phyloP scores from a whole-genome alignment of 2,329 filamentous ascomycete genomes.

The Celoporthe dispersa region DNA sequence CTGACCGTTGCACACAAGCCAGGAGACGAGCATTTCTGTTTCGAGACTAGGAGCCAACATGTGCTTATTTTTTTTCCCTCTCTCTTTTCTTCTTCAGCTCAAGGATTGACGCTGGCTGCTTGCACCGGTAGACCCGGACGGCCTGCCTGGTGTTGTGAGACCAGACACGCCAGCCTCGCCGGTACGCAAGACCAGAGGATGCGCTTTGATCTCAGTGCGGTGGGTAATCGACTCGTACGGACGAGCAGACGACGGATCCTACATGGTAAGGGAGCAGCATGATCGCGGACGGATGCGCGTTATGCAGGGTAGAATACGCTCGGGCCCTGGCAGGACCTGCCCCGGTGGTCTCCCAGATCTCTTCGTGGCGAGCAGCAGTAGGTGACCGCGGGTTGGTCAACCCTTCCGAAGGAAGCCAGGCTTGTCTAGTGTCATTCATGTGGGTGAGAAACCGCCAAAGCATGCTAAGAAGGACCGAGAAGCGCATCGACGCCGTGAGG shows the following conservation, averaged over 20 bases:
- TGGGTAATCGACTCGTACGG: no score
- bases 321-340: neutral
- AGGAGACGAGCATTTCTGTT: neutral
- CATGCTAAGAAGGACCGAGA: neutral
- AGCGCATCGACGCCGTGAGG: neutral
- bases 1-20: neutral
- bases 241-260: neutral
- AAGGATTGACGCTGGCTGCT: constrained; percentile 15
- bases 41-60: constrained; percentile 15
- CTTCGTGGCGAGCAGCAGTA: neutral
- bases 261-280: constrained; percentile 18
- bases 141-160: neutral
- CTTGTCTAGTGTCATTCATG: neutral
- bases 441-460: neutral
- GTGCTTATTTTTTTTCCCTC: no score
- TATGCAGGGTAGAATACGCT: neutral
- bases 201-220: constrained; percentile 1
- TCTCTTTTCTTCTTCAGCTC: no score
- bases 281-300: neutral
- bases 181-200: neutral
- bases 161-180: neutral
- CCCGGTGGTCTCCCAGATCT: neutral
- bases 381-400: neutral
- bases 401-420: neutral
- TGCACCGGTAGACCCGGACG: neutral